Evolutionary conservation across 2,329 filamentous ascomycete species (phyloP).

Genomic region (Monosporascus sp.): DNA sequence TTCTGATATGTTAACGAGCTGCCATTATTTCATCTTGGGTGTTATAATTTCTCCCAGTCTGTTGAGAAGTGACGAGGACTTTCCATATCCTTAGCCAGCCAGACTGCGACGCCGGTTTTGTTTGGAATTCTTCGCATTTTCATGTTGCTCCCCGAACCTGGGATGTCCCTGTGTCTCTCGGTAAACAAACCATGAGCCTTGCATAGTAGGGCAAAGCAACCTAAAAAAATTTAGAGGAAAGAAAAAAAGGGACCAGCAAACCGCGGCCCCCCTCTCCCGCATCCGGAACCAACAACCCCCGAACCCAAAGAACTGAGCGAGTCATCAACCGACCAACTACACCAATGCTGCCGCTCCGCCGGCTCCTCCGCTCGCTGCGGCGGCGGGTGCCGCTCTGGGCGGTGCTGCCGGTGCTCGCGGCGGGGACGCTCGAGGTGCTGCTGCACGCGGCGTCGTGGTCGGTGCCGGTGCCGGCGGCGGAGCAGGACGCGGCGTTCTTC

Average conservation of each 20-base stretch:
- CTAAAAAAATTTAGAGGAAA: background rate
- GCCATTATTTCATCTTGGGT: too few species aligned
- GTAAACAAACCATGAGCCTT: constrained; percentile 1
- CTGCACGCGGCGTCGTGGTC: constrained; percentile 29
- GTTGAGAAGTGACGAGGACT: too few species aligned
- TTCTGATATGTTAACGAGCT: too few species aligned
- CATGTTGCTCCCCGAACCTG: background rate
- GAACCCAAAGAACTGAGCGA: background rate
- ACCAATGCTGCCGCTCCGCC: constrained; percentile 19
- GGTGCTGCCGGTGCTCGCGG: constrained; percentile 22
- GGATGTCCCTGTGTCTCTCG: background rate
- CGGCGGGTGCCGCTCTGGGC: constrained; percentile 25
- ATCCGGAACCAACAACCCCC: background rate
- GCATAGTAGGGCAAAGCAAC: constrained; percentile 2
- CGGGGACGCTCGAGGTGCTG: constrained; percentile 28
- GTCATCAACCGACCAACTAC: background rate
- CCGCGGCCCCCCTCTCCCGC: background rate
- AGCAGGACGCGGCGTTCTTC: constrained; percentile 35
- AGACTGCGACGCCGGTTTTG: background rate
- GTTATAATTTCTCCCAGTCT: too few species aligned
- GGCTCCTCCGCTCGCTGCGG: constrained; percentile 19
- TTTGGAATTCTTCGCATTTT: background rate
- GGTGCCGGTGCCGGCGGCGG: constrained; percentile 27
- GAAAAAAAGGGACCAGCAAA: too few species aligned
- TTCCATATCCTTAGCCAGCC: too few species aligned